Evolutionary conservation across 1,139 yeast species (phyloP).

Genomic region (Kodamaea arcana): DNA sequence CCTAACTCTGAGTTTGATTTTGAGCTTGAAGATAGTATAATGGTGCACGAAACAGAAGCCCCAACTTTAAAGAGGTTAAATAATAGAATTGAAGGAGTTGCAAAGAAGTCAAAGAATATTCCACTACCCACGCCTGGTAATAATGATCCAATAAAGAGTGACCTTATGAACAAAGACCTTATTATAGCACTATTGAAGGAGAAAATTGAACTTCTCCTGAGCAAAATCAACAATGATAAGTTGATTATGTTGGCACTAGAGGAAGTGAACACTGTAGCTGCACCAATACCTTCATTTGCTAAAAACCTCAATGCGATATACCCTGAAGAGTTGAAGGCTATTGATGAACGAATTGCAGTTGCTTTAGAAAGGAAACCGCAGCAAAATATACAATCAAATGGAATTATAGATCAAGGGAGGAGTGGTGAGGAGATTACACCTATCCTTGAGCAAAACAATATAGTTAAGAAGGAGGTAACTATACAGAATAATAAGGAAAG

Average conservation of each 20-base stretch:
- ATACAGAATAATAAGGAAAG: no score
- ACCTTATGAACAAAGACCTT: no score
- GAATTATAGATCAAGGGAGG: no score
- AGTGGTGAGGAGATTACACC: no score
- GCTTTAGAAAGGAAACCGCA: no score
- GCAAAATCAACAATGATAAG: not conserved
- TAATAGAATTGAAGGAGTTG: not conserved
- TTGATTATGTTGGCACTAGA: not conserved
- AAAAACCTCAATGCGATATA: slow-evolving; percentile 6
- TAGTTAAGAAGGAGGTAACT: no score
- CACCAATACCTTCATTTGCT: slow-evolving; percentile 1
- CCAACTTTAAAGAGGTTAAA: not conserved
- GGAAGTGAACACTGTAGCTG: not conserved
- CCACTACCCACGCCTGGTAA: not conserved
- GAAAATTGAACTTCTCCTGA: not conserved
- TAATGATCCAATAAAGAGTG: no score
- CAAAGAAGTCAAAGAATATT: not conserved
- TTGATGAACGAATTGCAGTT: slow-evolving; percentile 4
- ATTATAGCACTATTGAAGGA: not conserved
- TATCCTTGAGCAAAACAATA: no score
- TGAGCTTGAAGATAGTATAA: slow-evolving; percentile 1
- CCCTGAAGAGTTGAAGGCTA: slow-evolving; percentile 3
- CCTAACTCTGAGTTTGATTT: no score
- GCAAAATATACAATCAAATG: no score
- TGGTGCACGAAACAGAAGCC: not conserved